phyloP scores from a whole-genome alignment of 192 early-diverging fungal genomes.

The Coemansia sp. region DNA sequence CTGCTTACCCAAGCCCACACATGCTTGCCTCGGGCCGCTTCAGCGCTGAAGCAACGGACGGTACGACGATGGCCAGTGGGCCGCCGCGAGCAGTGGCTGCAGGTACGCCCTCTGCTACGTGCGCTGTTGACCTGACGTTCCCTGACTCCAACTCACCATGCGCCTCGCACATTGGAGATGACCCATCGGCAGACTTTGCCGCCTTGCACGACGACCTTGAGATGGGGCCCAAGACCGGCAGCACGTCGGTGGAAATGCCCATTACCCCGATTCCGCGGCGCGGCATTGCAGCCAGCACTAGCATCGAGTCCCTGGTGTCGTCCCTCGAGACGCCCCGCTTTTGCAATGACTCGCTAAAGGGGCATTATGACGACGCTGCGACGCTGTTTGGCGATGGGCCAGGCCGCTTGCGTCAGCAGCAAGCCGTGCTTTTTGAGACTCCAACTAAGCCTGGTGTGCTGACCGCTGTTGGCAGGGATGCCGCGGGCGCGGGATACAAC shows the following conservation, averaged over 20 bases:
- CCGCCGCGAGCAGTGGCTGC: not conserved
- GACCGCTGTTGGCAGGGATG: not conserved
- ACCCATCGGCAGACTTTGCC: not conserved
- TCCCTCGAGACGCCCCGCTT: slow-evolving; percentile 42
- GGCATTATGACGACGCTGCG: slow-evolving; percentile 13
- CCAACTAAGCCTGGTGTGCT: slow-evolving; percentile 15
- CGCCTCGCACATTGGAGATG: slow-evolving; percentile 7
- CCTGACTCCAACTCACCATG: slow-evolving; percentile 35
- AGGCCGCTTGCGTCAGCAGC: not conserved
- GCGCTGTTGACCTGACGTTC: slow-evolving; percentile 26
- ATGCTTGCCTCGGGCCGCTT: slow-evolving; percentile 41
- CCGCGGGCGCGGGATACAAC: slow-evolving; percentile 3
- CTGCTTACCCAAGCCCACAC: slow-evolving; percentile 14
- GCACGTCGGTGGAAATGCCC: slow-evolving; percentile 1
- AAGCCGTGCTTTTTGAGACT: slow-evolving; percentile 1
- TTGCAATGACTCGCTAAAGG: not conserved
- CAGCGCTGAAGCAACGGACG: slow-evolving; percentile 25
- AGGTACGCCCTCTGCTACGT: not conserved
- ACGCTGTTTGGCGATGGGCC: slow-evolving; percentile 17
- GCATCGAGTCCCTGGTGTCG: slow-evolving; percentile 23
- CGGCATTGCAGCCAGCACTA: slow-evolving; percentile 5
- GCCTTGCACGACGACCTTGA: not conserved
- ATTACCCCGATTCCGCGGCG: slow-evolving; percentile 26
- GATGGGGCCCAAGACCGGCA: slow-evolving; percentile 1
- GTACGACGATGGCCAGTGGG: slow-evolving; percentile 2